Evolutionary conservation across 257 asterid species (phyloP), one percentile per base, ranked within the genome.

Genomic region (Capsicum baccatum): DNA sequence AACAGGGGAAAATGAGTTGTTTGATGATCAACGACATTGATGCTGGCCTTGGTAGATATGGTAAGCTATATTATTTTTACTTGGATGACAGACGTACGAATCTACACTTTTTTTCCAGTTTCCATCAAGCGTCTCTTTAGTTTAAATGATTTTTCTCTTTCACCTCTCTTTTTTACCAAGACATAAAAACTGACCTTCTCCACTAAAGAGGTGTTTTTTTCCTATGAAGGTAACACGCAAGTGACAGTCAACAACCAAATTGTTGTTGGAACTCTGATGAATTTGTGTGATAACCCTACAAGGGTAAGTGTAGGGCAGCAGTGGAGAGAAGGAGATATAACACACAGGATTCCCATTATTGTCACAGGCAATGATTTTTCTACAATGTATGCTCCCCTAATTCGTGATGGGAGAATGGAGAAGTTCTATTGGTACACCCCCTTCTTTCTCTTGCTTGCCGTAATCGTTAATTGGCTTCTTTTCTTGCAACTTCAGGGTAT

Each of bases 361-460:
- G 97, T 94, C 79, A 95, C 98, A 35, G 98, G 99, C 87, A 95
- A 95, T 87, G 98, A 95, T 89, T 85, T 95, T 5, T 89, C 99
- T 60, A 94, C 89, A 85, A 84, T 94, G 35, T 95, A 94, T 90
- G 98, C 98, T 63, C 98, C 98, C 54, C 85, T 95, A 89, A 90
- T 94, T 84, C 98, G 98, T 83, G 98, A 95, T 86, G 91, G 99
- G 86, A 96, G 99, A 91, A 96, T 96, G 99, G 99, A 96, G 35
- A 96, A 96, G 88, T 94, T 96, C 84, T 94, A 91, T 89, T 94
- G 98, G 99, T 94, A 90, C 26, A 44, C 71, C 64, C 71, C 79
- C 83, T 12, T 54, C 85, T 12, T 78, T 50, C 55, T 79, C 71
- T 80, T 52, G 12, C 60, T 14, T 76, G 47, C 52, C 6, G 26